These are phyloP conservation scores for Boletus sp. DNA, from an alignment of 768 basidiomycete genomes.

Conservation along the genomic window DNA sequence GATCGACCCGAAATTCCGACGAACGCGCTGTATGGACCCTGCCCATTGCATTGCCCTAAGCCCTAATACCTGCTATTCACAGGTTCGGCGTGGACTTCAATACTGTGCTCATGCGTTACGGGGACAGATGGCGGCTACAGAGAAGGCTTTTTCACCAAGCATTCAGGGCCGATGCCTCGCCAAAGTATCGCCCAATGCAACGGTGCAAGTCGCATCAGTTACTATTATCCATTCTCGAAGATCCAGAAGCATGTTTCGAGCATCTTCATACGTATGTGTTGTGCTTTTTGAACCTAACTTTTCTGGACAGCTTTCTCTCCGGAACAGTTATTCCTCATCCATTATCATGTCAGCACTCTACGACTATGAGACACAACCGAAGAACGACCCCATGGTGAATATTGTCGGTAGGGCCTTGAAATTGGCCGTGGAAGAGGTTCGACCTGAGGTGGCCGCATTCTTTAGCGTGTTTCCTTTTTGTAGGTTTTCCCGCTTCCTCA, in stretches of 20 bases:
- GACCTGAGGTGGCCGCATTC: conserved; percentile 23
- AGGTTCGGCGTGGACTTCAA: conserved; percentile 37
- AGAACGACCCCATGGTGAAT: conserved; percentile 29
- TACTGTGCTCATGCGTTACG: conserved; percentile 35
- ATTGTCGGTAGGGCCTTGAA: conserved; percentile 28
- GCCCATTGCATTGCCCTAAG: background rate
- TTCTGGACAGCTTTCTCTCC: background rate
- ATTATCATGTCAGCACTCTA: conserved; percentile 33
- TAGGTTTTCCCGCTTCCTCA: background rate
- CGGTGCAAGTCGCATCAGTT: conserved; percentile 29
- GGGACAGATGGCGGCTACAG: conserved; percentile 36
- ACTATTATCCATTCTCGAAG: conserved; percentile 27
- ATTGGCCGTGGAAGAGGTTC: conserved; percentile 18
- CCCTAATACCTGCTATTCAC: background rate
- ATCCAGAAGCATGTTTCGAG: conserved; percentile 21
- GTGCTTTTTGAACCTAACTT: background rate
- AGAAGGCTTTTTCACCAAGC: conserved; percentile 37
- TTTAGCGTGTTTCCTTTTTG: conserved; percentile 16
- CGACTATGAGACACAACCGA: conserved; percentile 30
- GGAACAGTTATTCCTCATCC: conserved; percentile 25
- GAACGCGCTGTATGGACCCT: conserved; percentile 14
- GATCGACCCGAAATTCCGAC: conserved; percentile 30
- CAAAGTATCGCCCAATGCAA: conserved; percentile 34
- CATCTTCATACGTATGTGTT: conserved; percentile 21
- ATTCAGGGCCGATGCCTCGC: conserved; percentile 27